phyloP scores from a whole-genome alignment of 139 green algal species.

The Tetradesmus obliquus region DNA sequence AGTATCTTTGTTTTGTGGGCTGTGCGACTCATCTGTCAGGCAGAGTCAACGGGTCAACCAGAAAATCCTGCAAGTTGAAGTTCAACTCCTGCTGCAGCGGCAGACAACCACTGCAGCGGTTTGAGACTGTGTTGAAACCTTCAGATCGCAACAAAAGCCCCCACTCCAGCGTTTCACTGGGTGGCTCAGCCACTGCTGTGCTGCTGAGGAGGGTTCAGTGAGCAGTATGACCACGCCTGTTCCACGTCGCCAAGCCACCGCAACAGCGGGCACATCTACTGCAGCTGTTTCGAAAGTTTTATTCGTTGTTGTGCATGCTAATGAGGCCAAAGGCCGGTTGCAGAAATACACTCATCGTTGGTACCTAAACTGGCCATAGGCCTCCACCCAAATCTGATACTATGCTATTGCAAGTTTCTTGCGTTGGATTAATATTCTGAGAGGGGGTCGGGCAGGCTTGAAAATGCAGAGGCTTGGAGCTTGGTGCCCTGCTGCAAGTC shows the following conservation, averaged over 20 bases:
- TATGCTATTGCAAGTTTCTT: background rate
- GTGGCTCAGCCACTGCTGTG: background rate
- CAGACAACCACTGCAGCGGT: background rate
- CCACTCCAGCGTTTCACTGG: too few relatives aligned
- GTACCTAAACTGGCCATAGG: background rate
- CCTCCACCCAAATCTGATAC: conserved; percentile 1
- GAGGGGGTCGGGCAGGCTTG: background rate
- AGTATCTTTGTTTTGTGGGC: background rate
- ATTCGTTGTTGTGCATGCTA: background rate
- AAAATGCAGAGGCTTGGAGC: background rate
- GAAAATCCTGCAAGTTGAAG: background rate
- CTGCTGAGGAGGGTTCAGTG: background rate
- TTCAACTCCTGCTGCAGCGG: background rate
- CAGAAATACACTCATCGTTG: background rate
- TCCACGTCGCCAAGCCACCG: background rate
- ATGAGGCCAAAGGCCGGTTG: background rate
- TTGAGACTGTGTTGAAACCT: background rate
- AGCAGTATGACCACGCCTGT: background rate
- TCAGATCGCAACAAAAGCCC: background rate
- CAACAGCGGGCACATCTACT: background rate
- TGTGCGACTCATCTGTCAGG: background rate
- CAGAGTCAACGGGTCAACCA: background rate
- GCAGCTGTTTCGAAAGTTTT: background rate
- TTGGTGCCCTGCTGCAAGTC: background rate
- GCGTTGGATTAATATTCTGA: background rate